A percentile compares a stretch with the other conserved stretches of the same genome.
Evolutionary conservation across 139 green algal species (phyloP).

Genomic region (Mychonastes homosphaera): DNA sequence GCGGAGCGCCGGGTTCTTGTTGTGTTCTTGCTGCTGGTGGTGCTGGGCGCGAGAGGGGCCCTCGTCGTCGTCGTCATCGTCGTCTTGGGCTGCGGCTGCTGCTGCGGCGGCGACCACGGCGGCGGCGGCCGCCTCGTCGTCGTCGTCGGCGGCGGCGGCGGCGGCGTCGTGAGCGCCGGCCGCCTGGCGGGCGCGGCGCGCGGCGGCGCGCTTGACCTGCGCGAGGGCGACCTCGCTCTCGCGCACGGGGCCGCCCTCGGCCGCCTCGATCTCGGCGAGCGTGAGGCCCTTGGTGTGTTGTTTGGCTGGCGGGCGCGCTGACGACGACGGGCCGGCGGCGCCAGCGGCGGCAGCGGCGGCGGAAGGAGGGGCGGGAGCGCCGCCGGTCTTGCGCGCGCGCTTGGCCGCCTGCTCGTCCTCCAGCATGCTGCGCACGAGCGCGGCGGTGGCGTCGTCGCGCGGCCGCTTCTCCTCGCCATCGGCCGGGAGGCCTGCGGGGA

Average conservation of each 20-base stretch:
- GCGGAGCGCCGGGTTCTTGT: no score
- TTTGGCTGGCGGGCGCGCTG: constrained; percentile 6
- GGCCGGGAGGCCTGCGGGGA: no score
- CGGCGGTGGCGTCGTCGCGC: constrained; percentile 23
- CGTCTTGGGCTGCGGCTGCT: constrained; percentile 9
- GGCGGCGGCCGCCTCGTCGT: constrained; percentile 10
- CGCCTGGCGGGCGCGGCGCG: no score
- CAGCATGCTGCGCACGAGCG: constrained; percentile 28
- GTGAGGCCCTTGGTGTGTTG: constrained; percentile 36
- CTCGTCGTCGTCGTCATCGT: constrained; percentile 24
- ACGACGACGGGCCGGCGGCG: not conserved
- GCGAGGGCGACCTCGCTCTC: constrained; percentile 53
- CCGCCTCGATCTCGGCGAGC: constrained; percentile 44
- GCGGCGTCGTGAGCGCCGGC: constrained; percentile 17
- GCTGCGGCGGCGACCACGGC: constrained; percentile 20
- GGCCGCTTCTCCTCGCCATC: no score
- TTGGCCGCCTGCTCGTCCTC: constrained; percentile 27
- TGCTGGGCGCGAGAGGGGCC: constrained; percentile 1
- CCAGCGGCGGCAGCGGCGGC: not conserved
- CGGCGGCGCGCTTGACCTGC: constrained; percentile 36
- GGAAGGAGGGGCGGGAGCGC: not conserved
- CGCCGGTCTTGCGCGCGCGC: constrained; percentile 5
- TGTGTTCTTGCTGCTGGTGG: no score
- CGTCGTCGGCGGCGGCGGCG: constrained; percentile 21
- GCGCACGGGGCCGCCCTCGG: constrained; percentile 52